Percentiles rank a stretch among this genome's conserved stretches.
Conservation (phyloP, 768 basidiomycete species). For the Naganishia kalamii region DNA sequence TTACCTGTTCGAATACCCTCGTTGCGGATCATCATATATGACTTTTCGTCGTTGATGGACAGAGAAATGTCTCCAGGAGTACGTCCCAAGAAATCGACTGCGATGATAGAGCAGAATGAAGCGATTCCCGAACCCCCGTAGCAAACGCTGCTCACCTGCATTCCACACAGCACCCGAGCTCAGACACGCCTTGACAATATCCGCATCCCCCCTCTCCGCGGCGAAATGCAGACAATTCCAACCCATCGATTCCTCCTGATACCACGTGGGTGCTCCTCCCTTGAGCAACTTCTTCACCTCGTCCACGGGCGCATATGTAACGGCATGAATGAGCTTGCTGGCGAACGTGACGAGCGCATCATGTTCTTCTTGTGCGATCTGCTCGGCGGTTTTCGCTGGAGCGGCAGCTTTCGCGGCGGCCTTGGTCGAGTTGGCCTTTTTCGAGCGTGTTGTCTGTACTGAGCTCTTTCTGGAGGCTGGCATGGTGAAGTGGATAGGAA, state of each 20-base stretch:
- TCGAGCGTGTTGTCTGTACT: background rate
- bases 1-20: conserved; percentile 85
- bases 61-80: conserved; percentile 87
- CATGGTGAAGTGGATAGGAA: background rate
- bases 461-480: conserved; percentile 5
- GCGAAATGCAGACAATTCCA: conserved; percentile 78
- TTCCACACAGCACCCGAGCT: conserved; percentile 89
- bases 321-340: conserved; percentile 5
- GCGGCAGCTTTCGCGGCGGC: conserved; percentile 9
- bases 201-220: conserved; percentile 58
- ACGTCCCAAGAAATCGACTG: conserved; percentile 69
- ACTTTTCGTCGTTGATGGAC: conserved; percentile 68
- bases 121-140: background rate
- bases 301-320: conserved; percentile 18
- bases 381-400: conserved; percentile 10
- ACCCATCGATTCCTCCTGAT: conserved; percentile 71
- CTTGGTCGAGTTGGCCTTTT: conserved; percentile 6
- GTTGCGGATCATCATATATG: conserved; percentile 76
- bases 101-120: conserved; percentile 2
- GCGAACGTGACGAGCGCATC: background rate
- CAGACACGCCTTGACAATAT: conserved; percentile 63
- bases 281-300: conserved; percentile 39
- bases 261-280: conserved; percentile 70
- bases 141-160: conserved; percentile 53
- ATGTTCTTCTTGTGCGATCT: conserved; percentile 8